Percentiles rank a stretch among this genome's conserved stretches.
Conservation (phyloP, 768 basidiomycete species). For the Tylopilus felleus region DNA sequence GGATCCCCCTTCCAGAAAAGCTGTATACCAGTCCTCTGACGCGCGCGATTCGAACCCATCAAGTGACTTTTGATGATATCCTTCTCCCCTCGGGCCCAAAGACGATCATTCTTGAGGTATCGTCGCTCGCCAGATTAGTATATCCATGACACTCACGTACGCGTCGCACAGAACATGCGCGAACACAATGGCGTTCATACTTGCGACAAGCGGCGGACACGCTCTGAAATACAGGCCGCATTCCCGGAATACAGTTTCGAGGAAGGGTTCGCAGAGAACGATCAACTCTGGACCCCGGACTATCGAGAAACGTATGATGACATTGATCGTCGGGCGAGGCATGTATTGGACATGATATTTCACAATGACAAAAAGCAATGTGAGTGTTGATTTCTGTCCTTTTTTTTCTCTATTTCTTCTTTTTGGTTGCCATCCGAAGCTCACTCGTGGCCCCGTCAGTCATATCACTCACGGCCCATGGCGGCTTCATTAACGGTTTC, state of each 20-base stretch:
- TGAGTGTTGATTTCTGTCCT: constrained; percentile 27
- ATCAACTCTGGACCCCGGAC: constrained; percentile 50
- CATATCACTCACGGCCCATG: constrained; percentile 64
- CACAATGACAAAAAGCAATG: constrained; percentile 40
- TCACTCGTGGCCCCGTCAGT: constrained; percentile 34
- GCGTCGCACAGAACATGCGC: constrained; percentile 54
- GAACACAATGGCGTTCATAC: constrained; percentile 67
- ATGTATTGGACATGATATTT: constrained; percentile 57
- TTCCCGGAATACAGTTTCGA: constrained; percentile 52
- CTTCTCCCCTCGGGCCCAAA: constrained; percentile 25
- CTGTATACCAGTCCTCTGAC: constrained; percentile 47
- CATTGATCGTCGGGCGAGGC: constrained; percentile 44
- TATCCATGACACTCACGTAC: background rate
- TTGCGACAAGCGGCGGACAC: constrained; percentile 62
- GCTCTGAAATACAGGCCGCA: constrained; percentile 40
- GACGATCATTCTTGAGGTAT: constrained; percentile 55
- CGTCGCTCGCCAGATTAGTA: background rate
- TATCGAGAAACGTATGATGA: constrained; percentile 22
- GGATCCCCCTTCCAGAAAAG: constrained; percentile 19
- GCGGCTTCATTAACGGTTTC: constrained; percentile 59
- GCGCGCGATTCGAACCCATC: constrained; percentile 56
- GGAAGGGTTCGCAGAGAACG: constrained; percentile 54
- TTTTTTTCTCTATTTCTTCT: background rate
- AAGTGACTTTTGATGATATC: constrained; percentile 47
- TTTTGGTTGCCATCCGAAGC: background rate